Percentiles rank a stretch among this genome's conserved stretches.
phyloP scores from a whole-genome alignment of 495 filamentous ascomycete genomes.

The Hypomontagnella submonticulosa region DNA sequence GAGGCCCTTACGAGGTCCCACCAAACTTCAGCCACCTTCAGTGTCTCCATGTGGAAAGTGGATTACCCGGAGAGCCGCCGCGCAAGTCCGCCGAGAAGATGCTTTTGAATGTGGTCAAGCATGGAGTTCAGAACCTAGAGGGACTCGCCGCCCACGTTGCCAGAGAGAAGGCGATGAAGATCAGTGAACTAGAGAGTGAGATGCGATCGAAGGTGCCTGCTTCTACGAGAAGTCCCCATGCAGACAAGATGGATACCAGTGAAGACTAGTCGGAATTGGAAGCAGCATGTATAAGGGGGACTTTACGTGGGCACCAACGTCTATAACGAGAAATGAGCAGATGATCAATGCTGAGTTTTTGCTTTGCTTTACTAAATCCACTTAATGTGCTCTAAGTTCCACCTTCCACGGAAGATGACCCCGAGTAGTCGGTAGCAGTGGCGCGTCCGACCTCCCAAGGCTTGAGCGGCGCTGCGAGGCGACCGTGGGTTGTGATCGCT shows the following conservation, averaged over 20 bases:
- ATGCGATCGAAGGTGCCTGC: neutral
- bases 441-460: slow-evolving; percentile 74
- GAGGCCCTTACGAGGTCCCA: slow-evolving; percentile 28
- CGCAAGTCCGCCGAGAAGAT: slow-evolving; percentile 40
- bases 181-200: slow-evolving; percentile 22
- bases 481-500: slow-evolving; percentile 48
- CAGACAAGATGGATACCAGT: slow-evolving; percentile 36
- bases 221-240: slow-evolving; percentile 10
- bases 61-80: slow-evolving; percentile 19
- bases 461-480: slow-evolving; percentile 71
- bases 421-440: slow-evolving; percentile 9
- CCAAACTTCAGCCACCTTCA: slow-evolving; percentile 17
- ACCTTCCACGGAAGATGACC: neutral
- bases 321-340: neutral
- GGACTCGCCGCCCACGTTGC: slow-evolving; percentile 17
- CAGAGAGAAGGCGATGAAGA: slow-evolving; percentile 24
- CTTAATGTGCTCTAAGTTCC: slow-evolving; percentile 6
- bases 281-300: neutral
- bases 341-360: slow-evolving; percentile 1
- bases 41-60: slow-evolving; percentile 15
- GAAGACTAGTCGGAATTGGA: slow-evolving; percentile 3
- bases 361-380: slow-evolving; percentile 21
- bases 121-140: slow-evolving; percentile 36
- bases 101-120: slow-evolving; percentile 32
- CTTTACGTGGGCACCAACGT: neutral